These are phyloP conservation scores for Lachnellula occidentalis DNA, from an alignment of 2,329 filamentous ascomycete species.

Conservation along the genomic window DNA sequence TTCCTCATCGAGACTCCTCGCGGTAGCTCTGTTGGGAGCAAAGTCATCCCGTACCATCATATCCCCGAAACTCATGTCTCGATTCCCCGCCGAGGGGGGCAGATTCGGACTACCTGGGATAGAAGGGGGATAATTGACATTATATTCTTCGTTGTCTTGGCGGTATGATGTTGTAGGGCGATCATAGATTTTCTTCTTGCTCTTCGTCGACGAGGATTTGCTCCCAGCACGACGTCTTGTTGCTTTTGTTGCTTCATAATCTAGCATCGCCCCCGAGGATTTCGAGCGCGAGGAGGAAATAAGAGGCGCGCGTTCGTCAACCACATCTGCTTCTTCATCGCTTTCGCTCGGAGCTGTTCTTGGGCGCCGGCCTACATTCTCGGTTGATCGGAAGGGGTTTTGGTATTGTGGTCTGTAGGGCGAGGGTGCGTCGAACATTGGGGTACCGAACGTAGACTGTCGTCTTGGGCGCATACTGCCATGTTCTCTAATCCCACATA, in stretches of 20 bases:
- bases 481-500: slow-evolving; percentile 30
- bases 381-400: slow-evolving; percentile 28
- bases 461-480: slow-evolving; percentile 57
- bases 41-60: slow-evolving; percentile 67
- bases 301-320: slow-evolving; percentile 50
- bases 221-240: slow-evolving; percentile 25
- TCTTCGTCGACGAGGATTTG: slow-evolving; percentile 42
- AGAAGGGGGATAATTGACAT: slow-evolving; percentile 65
- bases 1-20: slow-evolving; percentile 16
- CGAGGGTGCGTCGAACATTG: slow-evolving; percentile 29
- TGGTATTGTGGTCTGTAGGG: slow-evolving; percentile 30
- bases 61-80: slow-evolving; percentile 58
- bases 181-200: slow-evolving; percentile 28
- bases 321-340: slow-evolving; percentile 44
- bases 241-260: slow-evolving; percentile 33
- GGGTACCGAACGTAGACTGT: slow-evolving; percentile 40
- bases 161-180: slow-evolving; percentile 19
- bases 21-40: slow-evolving; percentile 24
- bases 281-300: slow-evolving; percentile 41
- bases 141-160: slow-evolving; percentile 43
- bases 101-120: slow-evolving; percentile 57
- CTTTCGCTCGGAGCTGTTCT: slow-evolving; percentile 32
- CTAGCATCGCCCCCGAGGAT: slow-evolving; percentile 18
- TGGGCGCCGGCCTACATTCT: slow-evolving; percentile 19
- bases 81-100: slow-evolving; percentile 36